These are phyloP conservation scores for Stellera chamaejasme DNA, from an alignment of 345 rosid species.

Conservation along the genomic window DNA sequence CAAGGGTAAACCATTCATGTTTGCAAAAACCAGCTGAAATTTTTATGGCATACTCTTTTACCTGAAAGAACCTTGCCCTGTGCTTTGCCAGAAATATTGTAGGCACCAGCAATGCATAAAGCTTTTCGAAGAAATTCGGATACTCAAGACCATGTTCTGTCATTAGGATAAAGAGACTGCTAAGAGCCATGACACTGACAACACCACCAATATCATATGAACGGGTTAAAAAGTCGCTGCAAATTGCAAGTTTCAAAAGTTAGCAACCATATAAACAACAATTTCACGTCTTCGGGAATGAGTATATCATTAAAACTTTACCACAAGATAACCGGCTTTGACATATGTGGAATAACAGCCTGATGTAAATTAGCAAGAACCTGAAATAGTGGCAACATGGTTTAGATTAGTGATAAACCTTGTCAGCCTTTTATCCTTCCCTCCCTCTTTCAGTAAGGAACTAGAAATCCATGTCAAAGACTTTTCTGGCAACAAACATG, in stretches of 20 bases:
- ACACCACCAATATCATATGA: constrained; percentile 95
- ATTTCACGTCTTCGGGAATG: constrained; percentile 6
- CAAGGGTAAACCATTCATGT: too few species aligned
- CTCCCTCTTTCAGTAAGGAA: too few species aligned
- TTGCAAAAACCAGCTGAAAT: too few species aligned
- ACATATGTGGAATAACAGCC: constrained; percentile 68
- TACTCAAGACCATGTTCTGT: constrained; percentile 83
- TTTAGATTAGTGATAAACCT: neutral
- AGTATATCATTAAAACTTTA: constrained; percentile 12
- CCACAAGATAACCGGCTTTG: constrained; percentile 82
- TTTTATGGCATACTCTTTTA: constrained; percentile 18
- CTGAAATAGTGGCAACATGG: constrained; percentile 34
- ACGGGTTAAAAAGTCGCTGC: constrained; percentile 90
- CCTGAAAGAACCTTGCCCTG: constrained; percentile 87
- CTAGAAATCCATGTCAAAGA: too few species aligned
- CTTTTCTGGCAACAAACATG: neutral
- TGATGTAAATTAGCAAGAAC: constrained; percentile 71
- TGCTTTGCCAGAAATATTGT: constrained; percentile 86
- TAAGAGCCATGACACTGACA: constrained; percentile 93
- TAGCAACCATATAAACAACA: neutral
- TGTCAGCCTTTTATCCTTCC: too few species aligned
- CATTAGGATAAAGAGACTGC: constrained; percentile 90
- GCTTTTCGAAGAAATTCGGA: constrained; percentile 81
- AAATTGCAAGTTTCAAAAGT: constrained; percentile 4
- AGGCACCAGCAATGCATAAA: constrained; percentile 70